Evolutionary conservation across 441 rosid species (phyloP), one percentile per base, ranked within the genome.

Genomic region (Flueggea neowawraea): DNA sequence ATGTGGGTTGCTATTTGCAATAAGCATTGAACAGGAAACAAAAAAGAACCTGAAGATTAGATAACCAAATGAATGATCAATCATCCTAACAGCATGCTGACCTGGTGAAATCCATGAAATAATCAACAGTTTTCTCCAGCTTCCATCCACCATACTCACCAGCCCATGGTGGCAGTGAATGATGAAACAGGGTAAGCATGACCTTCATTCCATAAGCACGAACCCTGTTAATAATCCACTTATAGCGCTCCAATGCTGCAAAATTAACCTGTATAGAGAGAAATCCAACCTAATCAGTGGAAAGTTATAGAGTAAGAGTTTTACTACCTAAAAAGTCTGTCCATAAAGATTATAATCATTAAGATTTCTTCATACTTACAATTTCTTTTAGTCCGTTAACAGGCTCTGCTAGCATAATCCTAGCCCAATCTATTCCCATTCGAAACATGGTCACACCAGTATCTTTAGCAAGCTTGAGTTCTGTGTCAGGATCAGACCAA

Each of bases 121-220:
- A 91, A 66, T 86, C 88, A 47, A 90, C 88, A 55, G 99, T 94
- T 81, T 89, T 94, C 81, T 94, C 95, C 57, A 84, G 67, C 83
- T 91, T 94, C 96, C 99, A 90, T n/a, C 99, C 99, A 51, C 98
- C 98, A 74, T 90, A 94, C 52, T 82, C 97, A 76, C 91, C 86
- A 58, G 97, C 97, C 97, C 97, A 94, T 32, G 95, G 90, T 57
- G 99, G 99, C 78, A 94, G 71, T 31, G 99, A 91, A 73, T 94
- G 99, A 75, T 94, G 99, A 73, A 94, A 94, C 13, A 94, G 75
- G 39, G 97, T 94, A 62, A 89, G 84, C 99, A 94, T 94, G 78
- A 91, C 97, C 77, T 87, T 94, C 97, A 94, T 91, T 71, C 96
- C 99, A 68, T 80, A 80, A 57, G 84, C 78, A 57, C 69, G 96